These are phyloP conservation scores for Tuber aestivum DNA, from an alignment of 495 filamentous ascomycete species.

Conservation along the genomic window DNA sequence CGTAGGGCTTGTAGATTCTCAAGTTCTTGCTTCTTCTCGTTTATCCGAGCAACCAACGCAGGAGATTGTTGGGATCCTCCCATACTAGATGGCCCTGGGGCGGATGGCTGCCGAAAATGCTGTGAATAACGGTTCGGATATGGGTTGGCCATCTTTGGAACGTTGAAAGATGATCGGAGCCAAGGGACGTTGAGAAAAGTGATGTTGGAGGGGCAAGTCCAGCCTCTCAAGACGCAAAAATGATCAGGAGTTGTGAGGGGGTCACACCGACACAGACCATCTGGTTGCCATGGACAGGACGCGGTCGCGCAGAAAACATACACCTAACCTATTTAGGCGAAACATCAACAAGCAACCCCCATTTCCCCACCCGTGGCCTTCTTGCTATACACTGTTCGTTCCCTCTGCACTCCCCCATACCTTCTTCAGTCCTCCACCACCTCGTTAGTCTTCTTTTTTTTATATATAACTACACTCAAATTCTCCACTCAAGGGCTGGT, in stretches of 20 bases:
- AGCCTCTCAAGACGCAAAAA: not conserved
- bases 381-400: conserved; percentile 19
- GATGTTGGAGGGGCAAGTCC: not conserved
- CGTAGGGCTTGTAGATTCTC: conserved; percentile 81
- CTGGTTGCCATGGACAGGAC: conserved; percentile 24
- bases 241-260: conserved; percentile 20
- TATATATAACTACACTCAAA: conserved; percentile 31
- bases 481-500: conserved; percentile 15
- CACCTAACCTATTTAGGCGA: conserved; percentile 36
- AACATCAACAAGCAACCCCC: conserved; percentile 39
- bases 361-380: conserved; percentile 5
- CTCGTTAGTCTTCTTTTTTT: conserved; percentile 15
- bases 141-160: conserved; percentile 22
- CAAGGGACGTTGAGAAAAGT: not conserved
- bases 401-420: not conserved
- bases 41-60: conserved; percentile 74
- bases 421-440: conserved; percentile 22
- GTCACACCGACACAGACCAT: not conserved
- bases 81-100: conserved; percentile 40
- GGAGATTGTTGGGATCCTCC: conserved; percentile 61
- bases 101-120: conserved; percentile 58
- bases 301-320: conserved; percentile 24
- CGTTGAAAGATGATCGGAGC: not conserved
- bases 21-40: conserved; percentile 88
- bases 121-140: conserved; percentile 52